phyloP scores from a whole-genome alignment of 169 alveolate genomes.

The Cryptosporidium felis region DNA sequence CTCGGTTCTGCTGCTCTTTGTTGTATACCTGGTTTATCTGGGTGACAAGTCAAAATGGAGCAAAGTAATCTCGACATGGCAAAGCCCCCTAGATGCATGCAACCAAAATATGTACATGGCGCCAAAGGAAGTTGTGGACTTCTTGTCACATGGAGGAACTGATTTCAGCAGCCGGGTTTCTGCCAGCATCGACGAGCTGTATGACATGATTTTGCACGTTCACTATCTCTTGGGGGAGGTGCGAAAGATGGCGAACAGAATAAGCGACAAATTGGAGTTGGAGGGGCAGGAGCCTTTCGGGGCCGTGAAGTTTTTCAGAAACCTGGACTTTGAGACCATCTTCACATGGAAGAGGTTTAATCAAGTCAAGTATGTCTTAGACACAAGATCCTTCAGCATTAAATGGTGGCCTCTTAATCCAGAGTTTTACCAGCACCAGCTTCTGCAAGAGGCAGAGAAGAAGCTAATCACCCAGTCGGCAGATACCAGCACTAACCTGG shows the following conservation, averaged over 20 bases:
- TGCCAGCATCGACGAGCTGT: constrained; percentile 33
- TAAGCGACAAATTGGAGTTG: not conserved
- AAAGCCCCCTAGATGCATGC: constrained; percentile 18
- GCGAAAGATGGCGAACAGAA: not conserved
- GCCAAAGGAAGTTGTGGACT: constrained; percentile 66
- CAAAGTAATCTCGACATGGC: constrained; percentile 43
- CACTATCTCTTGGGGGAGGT: constrained; percentile 5
- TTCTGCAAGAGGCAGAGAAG: not conserved
- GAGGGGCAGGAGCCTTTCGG: not conserved
- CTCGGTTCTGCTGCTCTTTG: constrained; percentile 36
- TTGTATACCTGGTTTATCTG: not conserved
- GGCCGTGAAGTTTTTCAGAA: not conserved
- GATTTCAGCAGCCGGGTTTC: constrained; percentile 14
- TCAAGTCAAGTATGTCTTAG: constrained; percentile 19
- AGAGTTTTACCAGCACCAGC: not conserved
- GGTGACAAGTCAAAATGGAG: constrained; percentile 60
- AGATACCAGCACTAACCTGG: not conserved
- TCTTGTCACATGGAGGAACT: constrained; percentile 46
- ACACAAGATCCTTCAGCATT: constrained; percentile 65
- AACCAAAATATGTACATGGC: constrained; percentile 64
- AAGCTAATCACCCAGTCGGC: not conserved
- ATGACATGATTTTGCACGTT: constrained; percentile 25
- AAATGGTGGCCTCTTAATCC: constrained; percentile 49
- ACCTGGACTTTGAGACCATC: constrained; percentile 7
- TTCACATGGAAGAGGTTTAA: constrained; percentile 51